Conservation (phyloP, 75 land plant species). For the Sequoia sempervirens region DNA sequence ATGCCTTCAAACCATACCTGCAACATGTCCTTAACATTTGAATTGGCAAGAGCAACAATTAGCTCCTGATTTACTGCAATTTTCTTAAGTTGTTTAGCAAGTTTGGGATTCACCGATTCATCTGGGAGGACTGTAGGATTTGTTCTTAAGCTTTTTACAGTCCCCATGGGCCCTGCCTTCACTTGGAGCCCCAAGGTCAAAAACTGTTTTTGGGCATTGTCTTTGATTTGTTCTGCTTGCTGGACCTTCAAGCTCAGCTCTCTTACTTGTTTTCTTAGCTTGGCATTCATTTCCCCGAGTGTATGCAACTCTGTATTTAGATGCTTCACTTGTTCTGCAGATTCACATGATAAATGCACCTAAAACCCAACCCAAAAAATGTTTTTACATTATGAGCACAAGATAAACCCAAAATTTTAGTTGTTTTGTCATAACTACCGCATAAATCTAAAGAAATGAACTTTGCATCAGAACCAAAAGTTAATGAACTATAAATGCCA, state of each 20-base stretch:
- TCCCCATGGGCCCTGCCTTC: conserved; percentile 89
- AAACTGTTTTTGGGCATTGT: conserved; percentile 54
- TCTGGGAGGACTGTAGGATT: conserved; percentile 80
- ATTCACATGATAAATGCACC: conserved; percentile 47
- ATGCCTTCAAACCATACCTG: conserved; percentile 82
- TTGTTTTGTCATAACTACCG: neutral
- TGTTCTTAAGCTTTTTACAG: conserved; percentile 73
- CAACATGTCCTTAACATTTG: conserved; percentile 70
- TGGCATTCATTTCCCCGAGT: conserved; percentile 42
- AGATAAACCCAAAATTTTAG: neutral
- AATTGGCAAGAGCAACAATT: conserved; percentile 83
- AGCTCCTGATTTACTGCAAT: conserved; percentile 73
- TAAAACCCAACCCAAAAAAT: conserved; percentile 22
- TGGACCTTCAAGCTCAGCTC: conserved; percentile 43
- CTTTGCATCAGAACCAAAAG: neutral
- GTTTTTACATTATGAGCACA: conserved; percentile 2
- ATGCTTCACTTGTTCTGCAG: conserved; percentile 35
- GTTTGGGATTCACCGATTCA: conserved; percentile 79
- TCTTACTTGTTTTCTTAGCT: conserved; percentile 47
- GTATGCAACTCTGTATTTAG: conserved; percentile 38
- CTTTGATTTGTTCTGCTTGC: conserved; percentile 49
- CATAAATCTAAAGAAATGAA: neutral
- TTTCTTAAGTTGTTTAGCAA: conserved; percentile 63
- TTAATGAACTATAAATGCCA: neutral
- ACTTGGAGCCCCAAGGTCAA: conserved; percentile 28